Percentiles rank a stretch among this genome's conserved stretches.
These are phyloP conservation scores for Tirmania nivea DNA, from an alignment of 495 filamentous ascomycete genomes.

Conservation along the genomic window DNA sequence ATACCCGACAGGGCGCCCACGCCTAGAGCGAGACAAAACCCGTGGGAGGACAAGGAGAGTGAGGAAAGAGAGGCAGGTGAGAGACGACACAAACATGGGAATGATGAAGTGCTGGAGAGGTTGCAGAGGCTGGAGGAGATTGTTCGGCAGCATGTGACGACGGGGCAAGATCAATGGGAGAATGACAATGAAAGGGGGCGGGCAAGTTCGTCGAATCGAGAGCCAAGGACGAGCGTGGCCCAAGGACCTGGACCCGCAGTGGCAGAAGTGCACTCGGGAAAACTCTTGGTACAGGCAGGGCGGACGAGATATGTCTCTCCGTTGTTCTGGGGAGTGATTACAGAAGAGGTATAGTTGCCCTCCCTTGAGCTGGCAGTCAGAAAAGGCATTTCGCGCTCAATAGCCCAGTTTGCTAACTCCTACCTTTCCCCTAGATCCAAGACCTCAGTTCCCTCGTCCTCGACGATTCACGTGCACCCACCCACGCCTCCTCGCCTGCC, in stretches of 20 bases:
- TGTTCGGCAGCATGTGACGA: too few species aligned
- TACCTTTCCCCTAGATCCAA: not conserved
- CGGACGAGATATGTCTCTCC: not conserved
- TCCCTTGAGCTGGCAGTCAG: too few species aligned
- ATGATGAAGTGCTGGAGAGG: not conserved
- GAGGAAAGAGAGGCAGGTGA: constrained; percentile 3
- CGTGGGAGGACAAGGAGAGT: constrained; percentile 6
- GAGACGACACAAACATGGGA: not conserved
- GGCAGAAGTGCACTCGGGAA: not conserved
- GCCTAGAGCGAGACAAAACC: too few species aligned
- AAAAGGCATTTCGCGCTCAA: too few species aligned
- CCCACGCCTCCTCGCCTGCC: too few species aligned
- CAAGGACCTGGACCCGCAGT: too few species aligned
- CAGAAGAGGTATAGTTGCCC: not conserved
- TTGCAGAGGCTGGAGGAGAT: not conserved
- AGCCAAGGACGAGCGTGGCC: not conserved
- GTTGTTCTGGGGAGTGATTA: not conserved
- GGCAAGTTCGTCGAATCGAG: not conserved
- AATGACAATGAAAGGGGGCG: not conserved
- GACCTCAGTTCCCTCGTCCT: not conserved
- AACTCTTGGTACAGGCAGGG: not conserved
- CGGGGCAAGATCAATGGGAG: too few species aligned
- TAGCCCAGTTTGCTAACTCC: too few species aligned
- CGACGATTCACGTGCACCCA: too few species aligned
- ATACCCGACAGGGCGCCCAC: too few species aligned